Evolutionary conservation across 2,329 filamentous ascomycete genomes (phyloP), one percentile per base, ranked within the genome.

Genomic region (Leptographium radiaticola): DNA sequence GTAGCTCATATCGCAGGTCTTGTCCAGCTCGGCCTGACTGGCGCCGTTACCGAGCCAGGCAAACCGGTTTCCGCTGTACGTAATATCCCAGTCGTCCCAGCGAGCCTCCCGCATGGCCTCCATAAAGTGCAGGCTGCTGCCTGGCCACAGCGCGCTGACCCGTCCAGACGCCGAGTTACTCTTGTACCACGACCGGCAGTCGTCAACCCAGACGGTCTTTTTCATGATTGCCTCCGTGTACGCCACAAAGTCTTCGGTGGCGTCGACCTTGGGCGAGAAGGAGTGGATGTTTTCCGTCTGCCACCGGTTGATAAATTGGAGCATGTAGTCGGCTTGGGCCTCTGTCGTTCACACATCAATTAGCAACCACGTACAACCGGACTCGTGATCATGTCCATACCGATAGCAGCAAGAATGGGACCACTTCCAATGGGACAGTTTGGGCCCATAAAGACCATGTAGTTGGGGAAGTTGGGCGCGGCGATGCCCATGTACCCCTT

Each of bases 1-100:
- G 55, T 67, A 71, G 0, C 62, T 69, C 59, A 67, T 65, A 58
- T 74, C 71, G 10, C 67, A 65, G 1, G 66, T 69, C 2, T 64
- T 56, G 55, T 71, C 70, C 49, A 67, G 61, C 60, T 73, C 71
- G 0, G 66, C 68, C 59, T 71, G 68, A 6, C 46, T 54, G 36
- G 46, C 46, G 15, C 53, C 49, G 15, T 56, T 56, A 40, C 56
- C 56, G 7, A 58, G 25, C 13, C 31, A 56, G 18, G 48, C 39
- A 44, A 51, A 58, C 0, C 56, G 49, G 44, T 58, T 58, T 16
- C 15, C 20, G 42, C 43, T 52, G 51, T 60, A 59, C 40, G 38
- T 36, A 30, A 65, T 53, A n/a, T 59, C 55, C 38, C 57, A 68
- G 55, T 69, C 66, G 52, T 68, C 64, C 53, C 60, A 65, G 9